Evolutionary conservation across 768 basidiomycete genomes (phyloP), one percentile per base, ranked within the genome.

Genomic region (Russula lepida): DNA sequence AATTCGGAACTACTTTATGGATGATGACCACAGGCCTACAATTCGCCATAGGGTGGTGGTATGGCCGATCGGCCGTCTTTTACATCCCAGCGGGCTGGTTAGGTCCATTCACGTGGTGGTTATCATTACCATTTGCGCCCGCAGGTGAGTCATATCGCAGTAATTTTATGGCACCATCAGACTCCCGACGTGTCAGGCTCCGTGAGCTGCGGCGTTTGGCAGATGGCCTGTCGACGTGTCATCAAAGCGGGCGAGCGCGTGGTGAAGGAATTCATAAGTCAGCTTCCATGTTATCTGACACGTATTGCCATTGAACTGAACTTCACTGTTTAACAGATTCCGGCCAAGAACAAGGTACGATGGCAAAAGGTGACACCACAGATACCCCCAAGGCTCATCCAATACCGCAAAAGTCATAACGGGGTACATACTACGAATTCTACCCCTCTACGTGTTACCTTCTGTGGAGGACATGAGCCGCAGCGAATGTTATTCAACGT

Each of bases 131-230:
- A 52, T 94, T 92, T 66, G 95, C 95, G 21, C 95, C 95, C 0
- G 78, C 76, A 69, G 93, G 92, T 89, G 50, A 59, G 82, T 73
- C 15, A 11, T 15, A 21, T 54, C 43, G n/a, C 37, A 57, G 17
- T 44, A 28, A 44, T 30, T 28, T 25, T 25, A 57, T 56, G 21
- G 59, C 47, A 30, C 37, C 25, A 43, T 54, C 17, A 30, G 23
- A 28, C 58, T 25, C n/a, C 28, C 43, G 49, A 52, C 7, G 12
- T 56, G 21, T 52, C 64, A 94, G 95, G 95, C 12, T 89, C 92
- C 12, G 88, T 99, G 62, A 92, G 92, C 67, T 92, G 93, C 44
- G 90, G 89, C 1, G 82, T 92, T 43, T 99, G 95, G 95, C 89
- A 93, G 69, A 91, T 97, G 85, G 89, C 92, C 8, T 95, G 93